Evolutionary conservation across 331 rosid genomes (phyloP).

Genomic region (Spiraea crenata): DNA sequence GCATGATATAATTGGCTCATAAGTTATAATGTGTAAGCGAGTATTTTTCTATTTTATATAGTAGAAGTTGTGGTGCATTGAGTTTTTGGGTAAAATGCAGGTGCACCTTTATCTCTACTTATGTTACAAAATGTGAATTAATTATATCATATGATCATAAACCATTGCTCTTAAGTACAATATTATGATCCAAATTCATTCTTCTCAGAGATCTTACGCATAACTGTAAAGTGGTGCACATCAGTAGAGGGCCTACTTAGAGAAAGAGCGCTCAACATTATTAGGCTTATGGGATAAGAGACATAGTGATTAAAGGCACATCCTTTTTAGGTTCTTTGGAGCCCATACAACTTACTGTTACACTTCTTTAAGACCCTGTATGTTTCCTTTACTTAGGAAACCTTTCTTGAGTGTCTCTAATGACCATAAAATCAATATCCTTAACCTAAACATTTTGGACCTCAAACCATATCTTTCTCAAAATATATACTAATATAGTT

Average conservation of each 20-base stretch:
- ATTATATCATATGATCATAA: no score
- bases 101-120: no score
- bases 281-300: constrained; percentile 32
- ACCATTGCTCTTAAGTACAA: no score
- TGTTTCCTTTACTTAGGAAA: constrained; percentile 48
- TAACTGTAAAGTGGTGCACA: constrained; percentile 16
- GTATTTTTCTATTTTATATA: no score
- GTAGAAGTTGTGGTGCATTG: no score
- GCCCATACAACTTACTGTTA: constrained; percentile 25
- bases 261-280: constrained; percentile 10
- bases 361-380: constrained; percentile 41
- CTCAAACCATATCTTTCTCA: not conserved
- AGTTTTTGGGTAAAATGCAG: no score
- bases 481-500: not conserved
- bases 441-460: not conserved
- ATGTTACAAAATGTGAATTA: no score
- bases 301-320: constrained; percentile 40
- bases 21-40: no score
- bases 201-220: constrained; percentile 4
- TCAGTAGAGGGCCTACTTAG: constrained; percentile 37
- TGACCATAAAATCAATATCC: constrained; percentile 31
- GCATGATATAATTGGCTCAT: no score
- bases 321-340: constrained; percentile 38
- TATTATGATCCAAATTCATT: not conserved
- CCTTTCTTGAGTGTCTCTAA: constrained; percentile 34